A percentile compares a stretch with the other conserved stretches of the same genome.
Evolutionary conservation across 176 grass and related monocot genomes (phyloP).

Genomic region (Aegilops umbellulata): DNA sequence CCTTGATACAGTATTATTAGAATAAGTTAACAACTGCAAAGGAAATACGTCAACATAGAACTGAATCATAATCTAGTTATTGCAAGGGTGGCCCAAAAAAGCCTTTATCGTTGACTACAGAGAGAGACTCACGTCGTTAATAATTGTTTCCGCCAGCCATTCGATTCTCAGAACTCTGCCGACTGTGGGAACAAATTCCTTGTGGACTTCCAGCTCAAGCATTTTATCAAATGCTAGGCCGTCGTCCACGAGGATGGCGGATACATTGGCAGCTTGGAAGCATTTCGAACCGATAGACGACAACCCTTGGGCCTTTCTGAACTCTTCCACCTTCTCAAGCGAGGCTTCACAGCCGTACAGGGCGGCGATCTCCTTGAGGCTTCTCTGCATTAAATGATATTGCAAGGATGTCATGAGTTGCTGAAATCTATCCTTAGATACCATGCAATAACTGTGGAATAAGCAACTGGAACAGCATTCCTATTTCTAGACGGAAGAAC

Average conservation of each 20-base stretch:
- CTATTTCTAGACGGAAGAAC: background rate
- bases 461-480: background rate
- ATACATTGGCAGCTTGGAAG: constrained; percentile 83
- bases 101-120: background rate
- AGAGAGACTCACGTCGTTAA: constrained; percentile 77
- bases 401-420: constrained; percentile 8
- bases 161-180: constrained; percentile 86
- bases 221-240: constrained; percentile 79
- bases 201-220: constrained; percentile 69
- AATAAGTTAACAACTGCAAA: background rate
- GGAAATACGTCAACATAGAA: too few relatives aligned
- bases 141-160: constrained; percentile 79
- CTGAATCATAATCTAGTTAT: background rate
- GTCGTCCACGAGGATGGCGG: constrained; percentile 70
- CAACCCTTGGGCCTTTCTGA: constrained; percentile 66
- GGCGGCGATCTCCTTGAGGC: constrained; percentile 77
- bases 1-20: background rate
- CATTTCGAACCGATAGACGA: constrained; percentile 64
- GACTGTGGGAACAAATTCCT: constrained; percentile 60
- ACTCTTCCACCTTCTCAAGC: constrained; percentile 64
- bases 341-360: constrained; percentile 66
- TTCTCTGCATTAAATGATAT: constrained; percentile 61
- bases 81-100: background rate
- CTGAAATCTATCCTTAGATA: background rate
- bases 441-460: background rate